Evolutionary conservation across 139 green algal species (phyloP), one percentile per base, ranked within the genome.

Genomic region (Pseudopediastrum boryanum): DNA sequence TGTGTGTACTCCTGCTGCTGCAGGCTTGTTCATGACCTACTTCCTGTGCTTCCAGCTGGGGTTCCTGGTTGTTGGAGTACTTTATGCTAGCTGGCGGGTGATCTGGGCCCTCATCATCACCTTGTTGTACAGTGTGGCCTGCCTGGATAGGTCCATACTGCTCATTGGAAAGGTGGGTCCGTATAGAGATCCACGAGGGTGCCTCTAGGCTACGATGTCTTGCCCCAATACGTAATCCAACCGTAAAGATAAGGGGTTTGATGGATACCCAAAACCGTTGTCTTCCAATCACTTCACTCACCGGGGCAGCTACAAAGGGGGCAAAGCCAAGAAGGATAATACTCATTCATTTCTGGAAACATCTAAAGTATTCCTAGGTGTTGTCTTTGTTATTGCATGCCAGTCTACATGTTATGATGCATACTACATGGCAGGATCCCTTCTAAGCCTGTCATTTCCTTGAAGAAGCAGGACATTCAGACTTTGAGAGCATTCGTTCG

Each of bases 21-120:
- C 65, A 74, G 65, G 65, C 41, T 21, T 44, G 27, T 74, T 42
- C 43, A 74, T 74, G 65, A 74, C 65, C 2, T 74, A 52, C 42
- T 74, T 43, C 41, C 42, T 74, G 65, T 61, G 56, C 43, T 58
- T 23, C 38, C 65, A 74, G 65, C 41, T 74, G 41, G 41, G n/a
- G 5, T 74, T 41, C 41, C 12, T 74, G 5, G 65, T 74, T 8
- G 6, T 74, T 12, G 65, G 65, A 38, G 4, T 59, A 9, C 65
- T 74, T 42, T 74, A 74, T 23, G 65, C 65, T 23, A 51, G 1
- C 64, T 72, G 33, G 64, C 39, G 65, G 29, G 65, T 74, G 36
- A 38, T 74, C 6, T 16, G 23, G 41, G 64, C 64, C 5, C 7
- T 74, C n/a, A 29, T 74, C 27, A 25, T 59, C 21, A 54, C 41